Percentiles rank a stretch among this genome's conserved stretches.
Conservation (phyloP, 2,329 filamentous ascomycete species). For the Colletotrichum plurivorum region DNA sequence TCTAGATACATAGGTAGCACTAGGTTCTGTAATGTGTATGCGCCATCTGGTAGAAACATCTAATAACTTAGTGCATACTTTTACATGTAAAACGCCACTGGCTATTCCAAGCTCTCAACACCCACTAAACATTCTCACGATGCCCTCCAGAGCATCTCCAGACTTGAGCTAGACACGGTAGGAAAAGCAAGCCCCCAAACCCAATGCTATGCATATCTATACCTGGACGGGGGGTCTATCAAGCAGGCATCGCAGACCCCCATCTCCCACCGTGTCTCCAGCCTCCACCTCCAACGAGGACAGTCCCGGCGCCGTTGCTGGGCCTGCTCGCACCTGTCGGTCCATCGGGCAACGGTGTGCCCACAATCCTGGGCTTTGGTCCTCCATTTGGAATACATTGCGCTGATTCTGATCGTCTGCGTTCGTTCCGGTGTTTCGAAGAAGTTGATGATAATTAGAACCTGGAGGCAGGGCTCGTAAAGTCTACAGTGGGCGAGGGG, state of each 20-base stretch:
- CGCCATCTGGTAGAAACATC: too few relatives aligned
- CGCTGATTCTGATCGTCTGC: not conserved
- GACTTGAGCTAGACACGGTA: too few relatives aligned
- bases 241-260: slow-evolving; percentile 27
- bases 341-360: slow-evolving; percentile 11
- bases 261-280: slow-evolving; percentile 23
- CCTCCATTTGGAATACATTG: slow-evolving; percentile 30
- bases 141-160: not conserved
- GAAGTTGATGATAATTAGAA: too few relatives aligned
- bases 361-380: slow-evolving; percentile 18
- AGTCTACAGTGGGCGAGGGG: too few relatives aligned
- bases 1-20: too few relatives aligned
- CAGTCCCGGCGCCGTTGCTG: slow-evolving; percentile 6
- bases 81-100: too few relatives aligned
- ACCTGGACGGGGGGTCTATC: not conserved
- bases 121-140: too few relatives aligned
- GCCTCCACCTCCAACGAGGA: not conserved
- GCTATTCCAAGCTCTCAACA: too few relatives aligned
- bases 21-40: too few relatives aligned
- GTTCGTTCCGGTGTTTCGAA: too few relatives aligned
- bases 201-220: not conserved
- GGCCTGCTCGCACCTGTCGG: slow-evolving; percentile 17
- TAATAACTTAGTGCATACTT: too few relatives aligned
- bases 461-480: too few relatives aligned
- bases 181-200: not conserved